A percentile compares a stretch with the other conserved stretches of the same genome.
Conservation (phyloP, 2,329 filamentous ascomycete genomes). For the Aspergillus floridensis region DNA sequence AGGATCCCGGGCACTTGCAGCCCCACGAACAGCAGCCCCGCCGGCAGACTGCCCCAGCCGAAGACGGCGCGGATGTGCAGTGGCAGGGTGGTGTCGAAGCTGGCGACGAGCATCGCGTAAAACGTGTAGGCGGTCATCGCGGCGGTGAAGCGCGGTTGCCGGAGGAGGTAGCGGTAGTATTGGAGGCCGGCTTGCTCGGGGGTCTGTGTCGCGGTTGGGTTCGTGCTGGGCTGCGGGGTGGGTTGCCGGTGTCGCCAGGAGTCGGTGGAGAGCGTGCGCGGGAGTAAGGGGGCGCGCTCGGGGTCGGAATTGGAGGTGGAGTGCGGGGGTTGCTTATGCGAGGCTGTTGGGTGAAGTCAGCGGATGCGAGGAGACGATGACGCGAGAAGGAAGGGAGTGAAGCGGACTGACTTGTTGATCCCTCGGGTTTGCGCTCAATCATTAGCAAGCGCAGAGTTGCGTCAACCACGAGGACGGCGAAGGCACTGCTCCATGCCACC, state of each 20-base stretch:
- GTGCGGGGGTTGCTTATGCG: neutral
- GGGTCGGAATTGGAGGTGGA: neutral
- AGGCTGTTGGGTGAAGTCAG: neutral
- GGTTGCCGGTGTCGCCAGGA: neutral
- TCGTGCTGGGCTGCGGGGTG: neutral
- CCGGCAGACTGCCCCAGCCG: constrained; percentile 18
- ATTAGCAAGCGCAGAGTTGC: constrained; percentile 26
- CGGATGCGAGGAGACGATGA: neutral
- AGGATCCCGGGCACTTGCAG: constrained; percentile 18
- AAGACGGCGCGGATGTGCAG: constrained; percentile 22
- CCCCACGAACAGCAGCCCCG: constrained; percentile 20
- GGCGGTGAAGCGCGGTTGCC: constrained; percentile 13
- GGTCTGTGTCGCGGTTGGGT: neutral
- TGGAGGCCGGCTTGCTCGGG: neutral
- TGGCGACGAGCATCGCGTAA: constrained; percentile 12
- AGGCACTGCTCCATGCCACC: constrained; percentile 20
- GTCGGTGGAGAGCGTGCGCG: neutral
- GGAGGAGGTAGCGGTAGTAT: constrained; percentile 20
- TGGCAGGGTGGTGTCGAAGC: constrained; percentile 25
- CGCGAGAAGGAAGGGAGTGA: too few relatives aligned
- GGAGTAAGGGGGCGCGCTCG: neutral
- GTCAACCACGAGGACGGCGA: constrained; percentile 21
- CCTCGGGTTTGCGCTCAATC: constrained; percentile 16
- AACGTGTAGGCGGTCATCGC: constrained; percentile 11
- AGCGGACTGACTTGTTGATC: neutral